Percentiles rank a stretch among this genome's conserved stretches.
Evolutionary conservation across 441 rosid species (phyloP).

Genomic region (Populus hybrid): DNA sequence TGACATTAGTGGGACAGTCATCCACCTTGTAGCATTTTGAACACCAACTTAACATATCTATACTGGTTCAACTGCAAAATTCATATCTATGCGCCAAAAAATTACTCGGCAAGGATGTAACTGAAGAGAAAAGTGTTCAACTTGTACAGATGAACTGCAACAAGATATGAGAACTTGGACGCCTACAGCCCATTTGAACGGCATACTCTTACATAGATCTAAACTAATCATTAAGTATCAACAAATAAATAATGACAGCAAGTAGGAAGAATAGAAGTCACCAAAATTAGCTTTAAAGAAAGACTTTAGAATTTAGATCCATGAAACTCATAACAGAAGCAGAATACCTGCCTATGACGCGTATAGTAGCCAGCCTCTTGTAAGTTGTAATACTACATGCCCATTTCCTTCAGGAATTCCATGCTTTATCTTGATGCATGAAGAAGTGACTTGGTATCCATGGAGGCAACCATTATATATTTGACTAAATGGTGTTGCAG

Average conservation of each 20-base stretch:
- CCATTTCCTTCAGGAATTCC: conserved; percentile 30
- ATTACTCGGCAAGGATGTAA: conserved; percentile 3
- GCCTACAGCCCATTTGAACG: background rate
- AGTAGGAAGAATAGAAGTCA: conserved; percentile 11
- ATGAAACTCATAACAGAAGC: conserved; percentile 30
- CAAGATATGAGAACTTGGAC: background rate
- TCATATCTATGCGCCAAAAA: conserved; percentile 8
- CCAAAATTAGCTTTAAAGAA: conserved; percentile 16
- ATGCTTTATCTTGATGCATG: conserved; percentile 22
- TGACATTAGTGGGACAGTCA: background rate
- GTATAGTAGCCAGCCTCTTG: conserved; percentile 30
- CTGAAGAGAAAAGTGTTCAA: background rate
- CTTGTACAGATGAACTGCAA: conserved; percentile 7
- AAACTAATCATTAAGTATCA: conserved; percentile 5
- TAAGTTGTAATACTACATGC: conserved; percentile 28
- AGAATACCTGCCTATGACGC: conserved; percentile 59
- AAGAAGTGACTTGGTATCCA: conserved; percentile 28
- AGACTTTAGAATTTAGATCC: conserved; percentile 26
- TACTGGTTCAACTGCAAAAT: conserved; percentile 8
- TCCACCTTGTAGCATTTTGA: background rate
- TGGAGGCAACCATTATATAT: conserved; percentile 16
- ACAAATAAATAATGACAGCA: conserved; percentile 20
- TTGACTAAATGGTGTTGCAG: conserved; percentile 20
- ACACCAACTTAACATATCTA: background rate
- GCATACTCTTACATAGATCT: conserved; percentile 1